Percentiles rank a stretch among this genome's conserved stretches.
Evolutionary conservation across 768 basidiomycete species (phyloP).

Genomic region (Boletus huronensis): DNA sequence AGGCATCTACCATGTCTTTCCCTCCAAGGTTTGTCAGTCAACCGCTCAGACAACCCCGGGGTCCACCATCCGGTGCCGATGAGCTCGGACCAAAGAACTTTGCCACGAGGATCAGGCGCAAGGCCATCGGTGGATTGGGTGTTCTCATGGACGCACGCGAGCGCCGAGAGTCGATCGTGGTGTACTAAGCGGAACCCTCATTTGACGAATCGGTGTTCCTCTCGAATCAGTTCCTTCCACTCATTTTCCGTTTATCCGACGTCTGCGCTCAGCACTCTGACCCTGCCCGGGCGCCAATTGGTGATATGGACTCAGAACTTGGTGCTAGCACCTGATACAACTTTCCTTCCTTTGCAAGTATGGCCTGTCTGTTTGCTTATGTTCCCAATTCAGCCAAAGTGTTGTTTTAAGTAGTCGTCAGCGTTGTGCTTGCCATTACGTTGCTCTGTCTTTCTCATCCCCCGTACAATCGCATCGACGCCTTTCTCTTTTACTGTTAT

Average conservation of each 20-base stretch:
- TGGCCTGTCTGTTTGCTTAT: constrained; percentile 20
- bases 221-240: constrained; percentile 16
- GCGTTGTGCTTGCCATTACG: constrained; percentile 27
- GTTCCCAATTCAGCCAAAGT: constrained; percentile 19
- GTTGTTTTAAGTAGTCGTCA: constrained; percentile 28
- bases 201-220: constrained; percentile 8
- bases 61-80: constrained; percentile 82
- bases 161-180: constrained; percentile 71
- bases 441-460: constrained; percentile 14
- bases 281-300: constrained; percentile 6
- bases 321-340: constrained; percentile 25
- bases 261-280: constrained; percentile 14
- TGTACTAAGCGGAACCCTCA: constrained; percentile 44
- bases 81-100: constrained; percentile 88
- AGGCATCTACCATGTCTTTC: constrained; percentile 25
- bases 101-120: constrained; percentile 78
- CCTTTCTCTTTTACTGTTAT: constrained; percentile 18
- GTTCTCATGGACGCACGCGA: constrained; percentile 79
- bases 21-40: constrained; percentile 60
- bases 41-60: constrained; percentile 81
- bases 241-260: constrained; percentile 16
- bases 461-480: constrained; percentile 13
- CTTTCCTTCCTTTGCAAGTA: constrained; percentile 27
- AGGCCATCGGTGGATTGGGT: constrained; percentile 79
- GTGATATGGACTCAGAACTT: constrained; percentile 19